phyloP scores from a whole-genome alignment of 768 basidiomycete genomes.

The Leucocoprinus birnbaumii region DNA sequence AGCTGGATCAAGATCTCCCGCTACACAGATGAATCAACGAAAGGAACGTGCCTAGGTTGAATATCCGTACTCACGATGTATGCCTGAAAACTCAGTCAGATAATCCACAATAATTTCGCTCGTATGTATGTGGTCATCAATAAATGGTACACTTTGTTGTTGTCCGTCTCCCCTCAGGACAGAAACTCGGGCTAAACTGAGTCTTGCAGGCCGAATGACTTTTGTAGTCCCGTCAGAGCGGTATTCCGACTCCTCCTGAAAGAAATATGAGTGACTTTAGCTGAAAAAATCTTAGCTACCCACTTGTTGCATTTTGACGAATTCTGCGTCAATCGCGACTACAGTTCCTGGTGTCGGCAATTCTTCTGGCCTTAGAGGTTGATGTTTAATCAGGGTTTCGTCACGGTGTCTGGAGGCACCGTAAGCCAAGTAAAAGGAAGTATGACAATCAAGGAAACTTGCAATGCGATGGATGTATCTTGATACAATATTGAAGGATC shows the following conservation, averaged over 20 bases:
- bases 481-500: slow-evolving; percentile 76
- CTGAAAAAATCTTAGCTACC: slow-evolving; percentile 7
- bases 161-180: slow-evolving; percentile 85
- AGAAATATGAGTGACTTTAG: background rate
- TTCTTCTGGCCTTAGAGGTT: slow-evolving; percentile 68
- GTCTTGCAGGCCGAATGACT: slow-evolving; percentile 85
- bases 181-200: slow-evolving; percentile 92
- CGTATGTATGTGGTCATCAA: slow-evolving; percentile 97
- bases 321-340: slow-evolving; percentile 96
- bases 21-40: slow-evolving; percentile 36
- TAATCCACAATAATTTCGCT: slow-evolving; percentile 96
- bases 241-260: slow-evolving; percentile 90
- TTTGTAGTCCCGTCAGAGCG: slow-evolving; percentile 94
- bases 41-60: background rate
- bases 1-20: slow-evolving; percentile 87
- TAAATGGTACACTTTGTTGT: slow-evolving; percentile 84
- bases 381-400: slow-evolving; percentile 69
- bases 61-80: slow-evolving; percentile 62
- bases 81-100: slow-evolving; percentile 95
- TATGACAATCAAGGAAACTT: slow-evolving; percentile 21
- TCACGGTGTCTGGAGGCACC: slow-evolving; percentile 66
- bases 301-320: slow-evolving; percentile 95
- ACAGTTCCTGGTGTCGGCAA: slow-evolving; percentile 83
- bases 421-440: background rate
- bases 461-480: slow-evolving; percentile 90